phyloP scores from a whole-genome alignment of 1,284 basidiomycete genomes.

The Flammula alnicola region DNA sequence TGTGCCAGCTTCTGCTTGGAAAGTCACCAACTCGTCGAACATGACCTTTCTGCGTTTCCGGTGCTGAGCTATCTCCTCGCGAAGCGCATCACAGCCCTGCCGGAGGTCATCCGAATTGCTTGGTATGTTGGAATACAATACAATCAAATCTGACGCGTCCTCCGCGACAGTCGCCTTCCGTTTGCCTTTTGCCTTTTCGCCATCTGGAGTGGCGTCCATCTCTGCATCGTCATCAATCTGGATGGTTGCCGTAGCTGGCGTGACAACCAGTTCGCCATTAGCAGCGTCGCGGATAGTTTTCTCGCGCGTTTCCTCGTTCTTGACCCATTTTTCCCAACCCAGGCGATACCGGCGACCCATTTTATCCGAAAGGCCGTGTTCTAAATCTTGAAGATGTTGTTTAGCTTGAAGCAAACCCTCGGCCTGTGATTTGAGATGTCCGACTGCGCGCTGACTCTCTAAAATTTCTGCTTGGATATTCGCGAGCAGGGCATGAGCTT shows the following conservation, averaged over 20 bases:
- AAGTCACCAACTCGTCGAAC: slow-evolving; percentile 77
- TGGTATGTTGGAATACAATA: slow-evolving; percentile 60
- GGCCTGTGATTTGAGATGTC: slow-evolving; percentile 71
- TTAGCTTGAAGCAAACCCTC: slow-evolving; percentile 72
- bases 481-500: slow-evolving; percentile 86
- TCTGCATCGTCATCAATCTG: slow-evolving; percentile 45
- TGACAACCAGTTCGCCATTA: slow-evolving; percentile 54
- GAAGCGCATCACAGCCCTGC: slow-evolving; percentile 61
- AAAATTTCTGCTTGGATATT: slow-evolving; percentile 93
- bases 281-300: slow-evolving; percentile 60
- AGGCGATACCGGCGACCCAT: slow-evolving; percentile 81
- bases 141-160: slow-evolving; percentile 66
- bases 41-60: slow-evolving; percentile 69
- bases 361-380: slow-evolving; percentile 71
- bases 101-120: slow-evolving; percentile 61
- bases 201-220: slow-evolving; percentile 31
- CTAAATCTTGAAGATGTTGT: slow-evolving; percentile 63
- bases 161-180: slow-evolving; percentile 54
- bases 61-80: slow-evolving; percentile 68
- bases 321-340: slow-evolving; percentile 94
- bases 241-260: slow-evolving; percentile 45
- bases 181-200: slow-evolving; percentile 49
- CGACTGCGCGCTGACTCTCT: slow-evolving; percentile 82
- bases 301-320: slow-evolving; percentile 82
- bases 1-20: slow-evolving; percentile 89